phyloP scores from a whole-genome alignment of 345 rosid species.

The Lepidium didymum region DNA sequence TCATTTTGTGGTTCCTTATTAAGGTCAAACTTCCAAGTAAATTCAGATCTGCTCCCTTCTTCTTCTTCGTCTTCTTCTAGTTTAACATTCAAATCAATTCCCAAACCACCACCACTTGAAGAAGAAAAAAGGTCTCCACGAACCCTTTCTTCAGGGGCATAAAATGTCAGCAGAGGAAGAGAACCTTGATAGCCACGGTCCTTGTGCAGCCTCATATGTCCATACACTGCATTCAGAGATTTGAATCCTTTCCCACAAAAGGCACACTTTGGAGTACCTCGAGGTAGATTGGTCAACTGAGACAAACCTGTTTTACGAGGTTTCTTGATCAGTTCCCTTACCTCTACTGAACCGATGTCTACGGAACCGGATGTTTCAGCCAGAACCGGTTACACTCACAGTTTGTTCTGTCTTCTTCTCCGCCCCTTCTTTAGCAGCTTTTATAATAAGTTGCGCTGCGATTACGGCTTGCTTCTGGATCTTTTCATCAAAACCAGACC shows the following conservation, averaged over 20 bases:
- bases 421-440: background rate
- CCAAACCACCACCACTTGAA: background rate
- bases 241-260: background rate
- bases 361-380: background rate
- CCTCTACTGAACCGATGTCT: background rate
- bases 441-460: background rate
- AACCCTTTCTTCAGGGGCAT: background rate
- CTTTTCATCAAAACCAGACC: background rate
- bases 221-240: slow-evolving; percentile 5
- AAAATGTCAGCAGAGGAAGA: background rate
- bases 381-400: background rate
- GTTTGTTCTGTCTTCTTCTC: background rate
- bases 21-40: too few relatives aligned
- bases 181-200: background rate
- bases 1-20: too few relatives aligned
- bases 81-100: background rate
- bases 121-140: background rate
- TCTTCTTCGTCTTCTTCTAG: too few relatives aligned
- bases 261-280: background rate
- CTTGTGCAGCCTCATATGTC: background rate
- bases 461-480: background rate
- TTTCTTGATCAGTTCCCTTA: background rate
- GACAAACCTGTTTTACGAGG: background rate
- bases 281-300: background rate
- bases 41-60: too few relatives aligned